Percentiles rank a stretch among this genome's conserved stretches.
phyloP scores from a whole-genome alignment of 2,329 filamentous ascomycete genomes.

The Aspergillus arachidicola region DNA sequence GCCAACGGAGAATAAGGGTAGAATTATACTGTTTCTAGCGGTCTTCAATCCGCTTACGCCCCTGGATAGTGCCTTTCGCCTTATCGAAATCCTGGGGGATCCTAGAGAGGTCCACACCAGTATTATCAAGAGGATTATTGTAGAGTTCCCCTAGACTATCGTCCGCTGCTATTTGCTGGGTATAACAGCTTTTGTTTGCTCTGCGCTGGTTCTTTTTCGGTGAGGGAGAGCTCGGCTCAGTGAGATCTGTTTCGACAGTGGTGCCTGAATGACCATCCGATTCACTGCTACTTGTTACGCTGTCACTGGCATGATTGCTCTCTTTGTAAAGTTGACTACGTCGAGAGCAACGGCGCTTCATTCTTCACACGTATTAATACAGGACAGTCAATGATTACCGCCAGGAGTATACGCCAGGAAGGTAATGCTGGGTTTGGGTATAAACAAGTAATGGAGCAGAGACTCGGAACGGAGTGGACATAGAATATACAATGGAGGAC shows the following conservation, averaged over 20 bases:
- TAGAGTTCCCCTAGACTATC: conserved; percentile 5
- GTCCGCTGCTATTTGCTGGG: not conserved
- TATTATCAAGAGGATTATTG: conserved; percentile 16
- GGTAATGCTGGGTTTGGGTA: too few relatives aligned
- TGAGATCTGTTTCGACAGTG: not conserved
- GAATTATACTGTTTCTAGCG: conserved; percentile 14
- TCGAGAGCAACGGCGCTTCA: too few relatives aligned
- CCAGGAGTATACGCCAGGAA: too few relatives aligned
- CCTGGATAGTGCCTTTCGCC: conserved; percentile 9
- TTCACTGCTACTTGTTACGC: too few relatives aligned
- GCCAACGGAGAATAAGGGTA: not conserved
- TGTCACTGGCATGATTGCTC: too few relatives aligned
- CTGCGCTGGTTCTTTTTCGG: not conserved
- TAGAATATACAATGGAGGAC: too few relatives aligned
- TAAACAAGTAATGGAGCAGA: too few relatives aligned
- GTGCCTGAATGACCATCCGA: too few relatives aligned
- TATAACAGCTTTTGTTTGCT: not conserved
- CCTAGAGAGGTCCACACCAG: conserved; percentile 14
- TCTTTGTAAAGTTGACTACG: too few relatives aligned
- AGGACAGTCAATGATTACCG: too few relatives aligned
- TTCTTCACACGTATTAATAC: too few relatives aligned
- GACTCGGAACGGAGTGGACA: too few relatives aligned
- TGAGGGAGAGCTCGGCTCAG: not conserved
- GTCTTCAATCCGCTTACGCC: conserved; percentile 15
- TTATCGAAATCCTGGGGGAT: conserved; percentile 18